Base-by-base conservation (phyloP, 164 flowering plant species). In the Cinnamomum micranthum region DNA sequence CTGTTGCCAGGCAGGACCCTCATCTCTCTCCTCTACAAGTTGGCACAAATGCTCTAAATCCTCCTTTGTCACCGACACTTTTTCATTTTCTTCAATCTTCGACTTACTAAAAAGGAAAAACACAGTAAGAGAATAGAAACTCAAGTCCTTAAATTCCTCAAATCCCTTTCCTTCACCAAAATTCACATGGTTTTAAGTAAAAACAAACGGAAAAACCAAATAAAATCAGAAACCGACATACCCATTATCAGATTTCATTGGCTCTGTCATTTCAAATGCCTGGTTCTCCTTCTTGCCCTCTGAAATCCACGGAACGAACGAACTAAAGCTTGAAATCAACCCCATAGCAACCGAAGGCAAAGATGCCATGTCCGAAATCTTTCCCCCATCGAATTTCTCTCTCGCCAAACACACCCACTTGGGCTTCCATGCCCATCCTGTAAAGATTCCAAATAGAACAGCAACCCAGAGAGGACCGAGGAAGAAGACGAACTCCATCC, bases 341-440 rank as follows among this genome's bases (percentile, higher is more conserved):
- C 73, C 79, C 10, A 67, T 10, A 3, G 74, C 50, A 6, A 28
- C 59, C 14, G 65, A 79, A 69, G 50, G 23, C 24, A 84, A 2
- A 97, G 97, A 69, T 80, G 88, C 95, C 95, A 64, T 1, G 74
- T 11, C 17, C 64, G 74, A 2, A 73, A 20, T 0, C 68, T 1
- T 6, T 71, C 20, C 9, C 77, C 65, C 5, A 71, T 76, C 82
- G 71, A 79, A 68, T 41, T 74, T 33, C 12, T 82, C 83, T 31
- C 76, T 77, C 0, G 81, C 86, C 62, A 83, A 78, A 74, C 55
- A 75, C 27, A 84, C 93, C 97, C 96, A 92, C 66, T 84, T 86
- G 2, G 98, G 97, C 75, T 81, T 91, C 97, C 97, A 93, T 4
- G 85, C 73, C 98, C 98, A 93, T 1, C 97, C 98, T 68, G 92